These are phyloP conservation scores for Phytophthora fragariae DNA, from an alignment of 352 stramenopile genomes.

Conservation along the genomic window DNA sequence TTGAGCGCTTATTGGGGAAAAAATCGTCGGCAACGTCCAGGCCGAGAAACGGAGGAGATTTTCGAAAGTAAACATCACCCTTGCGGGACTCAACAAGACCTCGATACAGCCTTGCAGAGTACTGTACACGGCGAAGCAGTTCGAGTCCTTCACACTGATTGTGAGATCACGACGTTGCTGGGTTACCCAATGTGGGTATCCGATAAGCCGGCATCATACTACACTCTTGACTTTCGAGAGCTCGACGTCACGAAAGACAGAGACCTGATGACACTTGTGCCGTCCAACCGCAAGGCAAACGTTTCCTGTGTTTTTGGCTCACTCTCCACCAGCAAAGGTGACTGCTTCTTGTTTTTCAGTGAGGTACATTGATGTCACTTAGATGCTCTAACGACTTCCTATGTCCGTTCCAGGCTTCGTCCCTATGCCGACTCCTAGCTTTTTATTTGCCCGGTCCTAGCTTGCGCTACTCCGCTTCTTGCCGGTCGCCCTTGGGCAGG, in stretches of 20 bases:
- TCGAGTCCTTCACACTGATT: slow-evolving; percentile 48
- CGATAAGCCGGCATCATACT: slow-evolving; percentile 29
- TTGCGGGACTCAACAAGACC: slow-evolving; percentile 10
- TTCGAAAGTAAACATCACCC: neutral
- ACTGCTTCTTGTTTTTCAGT: slow-evolving; percentile 33
- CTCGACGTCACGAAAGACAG: slow-evolving; percentile 61
- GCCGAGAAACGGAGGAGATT: neutral
- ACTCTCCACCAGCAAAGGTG: slow-evolving; percentile 71
- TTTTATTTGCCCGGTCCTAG: no score
- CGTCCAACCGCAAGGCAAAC: slow-evolving; percentile 26
- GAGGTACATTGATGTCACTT: no score
- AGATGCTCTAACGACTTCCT: no score
- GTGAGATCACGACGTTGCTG: slow-evolving; percentile 61
- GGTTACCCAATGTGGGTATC: slow-evolving; percentile 48
- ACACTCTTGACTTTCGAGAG: slow-evolving; percentile 49
- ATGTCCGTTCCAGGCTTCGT: no score
- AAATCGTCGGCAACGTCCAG: neutral
- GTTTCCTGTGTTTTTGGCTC: slow-evolving; percentile 77
- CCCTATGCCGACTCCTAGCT: no score
- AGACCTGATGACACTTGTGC: slow-evolving; percentile 68
- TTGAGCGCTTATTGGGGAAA: neutral
- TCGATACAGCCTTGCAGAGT: neutral
- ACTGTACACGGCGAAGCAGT: slow-evolving; percentile 1
- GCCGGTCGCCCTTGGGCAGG: no score
- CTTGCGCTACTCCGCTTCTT: no score